These are phyloP conservation scores for Auricularia cornea DNA, from an alignment of 768 basidiomycete species.

Conservation along the genomic window DNA sequence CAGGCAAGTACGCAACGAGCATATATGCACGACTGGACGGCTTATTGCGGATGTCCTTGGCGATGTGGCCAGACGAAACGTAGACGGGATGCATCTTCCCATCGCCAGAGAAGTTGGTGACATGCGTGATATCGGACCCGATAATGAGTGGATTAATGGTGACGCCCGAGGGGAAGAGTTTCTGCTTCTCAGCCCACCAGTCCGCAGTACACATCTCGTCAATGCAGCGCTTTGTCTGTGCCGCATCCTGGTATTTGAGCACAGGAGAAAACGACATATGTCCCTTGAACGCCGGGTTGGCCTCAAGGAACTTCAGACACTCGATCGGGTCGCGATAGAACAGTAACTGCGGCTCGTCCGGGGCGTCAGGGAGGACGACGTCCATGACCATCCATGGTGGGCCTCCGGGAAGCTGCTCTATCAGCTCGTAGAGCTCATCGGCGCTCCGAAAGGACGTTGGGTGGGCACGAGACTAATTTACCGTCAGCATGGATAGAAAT, in stretches of 20 bases:
- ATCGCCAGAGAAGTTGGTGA: background rate
- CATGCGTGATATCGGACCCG: background rate
- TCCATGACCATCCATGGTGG: background rate
- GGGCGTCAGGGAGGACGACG: background rate
- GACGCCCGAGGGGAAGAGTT: background rate
- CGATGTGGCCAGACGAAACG: background rate
- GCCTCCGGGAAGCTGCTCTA: background rate
- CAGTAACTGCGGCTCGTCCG: background rate
- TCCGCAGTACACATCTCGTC: constrained; percentile 1
- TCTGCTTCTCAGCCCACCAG: background rate
- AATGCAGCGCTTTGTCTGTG: background rate
- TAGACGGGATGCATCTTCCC: background rate
- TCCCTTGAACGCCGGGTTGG: constrained; percentile 3
- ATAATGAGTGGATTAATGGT: background rate
- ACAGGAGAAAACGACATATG: background rate
- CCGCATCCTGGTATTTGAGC: background rate
- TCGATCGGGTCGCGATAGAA: constrained; percentile 7
- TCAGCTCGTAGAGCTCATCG: background rate
- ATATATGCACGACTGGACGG: background rate
- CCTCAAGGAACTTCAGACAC: constrained; percentile 3
- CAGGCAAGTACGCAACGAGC: background rate
- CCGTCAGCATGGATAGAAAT: too few species aligned
- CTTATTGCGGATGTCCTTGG: background rate
- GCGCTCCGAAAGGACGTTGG: background rate
- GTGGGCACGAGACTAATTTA: background rate